Conservation (phyloP, 2,329 filamentous ascomycete species). For the Tolypocladium capitatum region DNA sequence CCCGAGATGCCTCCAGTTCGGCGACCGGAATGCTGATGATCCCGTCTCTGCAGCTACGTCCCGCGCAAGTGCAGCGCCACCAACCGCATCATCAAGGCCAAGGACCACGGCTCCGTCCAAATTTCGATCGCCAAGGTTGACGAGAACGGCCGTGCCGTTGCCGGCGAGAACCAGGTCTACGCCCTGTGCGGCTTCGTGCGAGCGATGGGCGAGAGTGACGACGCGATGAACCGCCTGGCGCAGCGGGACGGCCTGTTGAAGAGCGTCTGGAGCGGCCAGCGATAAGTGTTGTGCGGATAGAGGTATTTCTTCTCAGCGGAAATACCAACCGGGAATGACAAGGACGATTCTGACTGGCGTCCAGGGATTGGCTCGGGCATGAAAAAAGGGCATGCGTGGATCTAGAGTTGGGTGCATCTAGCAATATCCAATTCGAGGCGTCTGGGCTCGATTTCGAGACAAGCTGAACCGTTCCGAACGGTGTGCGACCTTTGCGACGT, state of each 20-base stretch:
- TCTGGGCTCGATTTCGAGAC: conserved; percentile 31
- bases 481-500: conserved; percentile 3
- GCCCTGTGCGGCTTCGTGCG: conserved; percentile 96
- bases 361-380: conserved; percentile 21
- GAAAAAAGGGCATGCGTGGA: conserved; percentile 25
- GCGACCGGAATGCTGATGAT: conserved; percentile 14
- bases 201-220: conserved; percentile 95
- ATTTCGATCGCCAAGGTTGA: conserved; percentile 96
- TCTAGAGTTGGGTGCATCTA: conserved; percentile 30
- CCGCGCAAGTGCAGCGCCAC: conserved; percentile 97
- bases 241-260: conserved; percentile 96
- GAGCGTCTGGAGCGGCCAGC: conserved; percentile 79
- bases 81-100: conserved; percentile 99
- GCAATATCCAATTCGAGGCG: conserved; percentile 32
- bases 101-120: conserved; percentile 98
- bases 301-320: neutral
- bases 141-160: conserved; percentile 88
- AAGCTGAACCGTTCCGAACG: conserved; percentile 11
- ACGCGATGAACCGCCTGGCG: conserved; percentile 86
- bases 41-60: conserved; percentile 57
- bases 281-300: conserved; percentile 29
- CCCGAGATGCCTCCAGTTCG: conserved; percentile 2
- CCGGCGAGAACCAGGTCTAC: conserved; percentile 94
- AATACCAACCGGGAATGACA: neutral
- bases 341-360: conserved; percentile 5